These are phyloP conservation scores for Ambrosiella xylebori DNA, from an alignment of 2,329 filamentous ascomycete species.

Conservation along the genomic window DNA sequence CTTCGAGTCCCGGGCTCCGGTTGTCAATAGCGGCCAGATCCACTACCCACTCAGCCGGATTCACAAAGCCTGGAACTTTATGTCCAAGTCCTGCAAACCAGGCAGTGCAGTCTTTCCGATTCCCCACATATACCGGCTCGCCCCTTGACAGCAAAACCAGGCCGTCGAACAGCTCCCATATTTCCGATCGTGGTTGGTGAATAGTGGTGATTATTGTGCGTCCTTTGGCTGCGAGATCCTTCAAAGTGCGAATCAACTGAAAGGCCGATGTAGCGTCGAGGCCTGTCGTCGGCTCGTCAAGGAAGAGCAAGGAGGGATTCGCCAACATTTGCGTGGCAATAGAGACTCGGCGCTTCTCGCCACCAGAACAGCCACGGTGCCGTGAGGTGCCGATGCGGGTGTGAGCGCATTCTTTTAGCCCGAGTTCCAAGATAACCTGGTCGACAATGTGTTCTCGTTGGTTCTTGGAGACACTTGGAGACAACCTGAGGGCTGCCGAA, in stretches of 20 bases:
- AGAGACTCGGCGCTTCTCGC: slow-evolving; percentile 59
- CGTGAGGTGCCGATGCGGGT: slow-evolving; percentile 55
- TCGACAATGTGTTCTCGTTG: slow-evolving; percentile 51
- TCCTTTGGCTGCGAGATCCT: slow-evolving; percentile 48
- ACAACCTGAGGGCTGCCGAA: slow-evolving; percentile 53
- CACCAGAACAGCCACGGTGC: slow-evolving; percentile 61
- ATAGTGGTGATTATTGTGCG: slow-evolving; percentile 58
- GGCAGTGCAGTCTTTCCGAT: slow-evolving; percentile 36
- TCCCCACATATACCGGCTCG: slow-evolving; percentile 50
- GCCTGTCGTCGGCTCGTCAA: slow-evolving; percentile 66
- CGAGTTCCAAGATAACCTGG: slow-evolving; percentile 58
- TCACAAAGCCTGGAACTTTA: slow-evolving; percentile 51
- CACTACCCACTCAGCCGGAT: slow-evolving; percentile 61
- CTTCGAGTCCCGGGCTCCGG: slow-evolving; percentile 48
- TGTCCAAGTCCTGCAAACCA: slow-evolving; percentile 48
- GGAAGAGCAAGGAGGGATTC: slow-evolving; percentile 60
- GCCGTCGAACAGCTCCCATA: slow-evolving; percentile 61
- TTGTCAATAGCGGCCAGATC: slow-evolving; percentile 61
- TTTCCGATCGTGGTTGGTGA: slow-evolving; percentile 62
- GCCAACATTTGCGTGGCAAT: slow-evolving; percentile 66
- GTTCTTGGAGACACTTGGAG: slow-evolving; percentile 38
- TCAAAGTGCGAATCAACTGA: slow-evolving; percentile 54
- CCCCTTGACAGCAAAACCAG: slow-evolving; percentile 52
- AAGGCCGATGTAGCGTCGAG: slow-evolving; percentile 63
- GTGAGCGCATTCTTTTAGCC: slow-evolving; percentile 59